A percentile compares a stretch with the other conserved stretches of the same genome.
phyloP scores from a whole-genome alignment of 1,284 basidiomycete genomes.

The Ceratobasidium sp. region DNA sequence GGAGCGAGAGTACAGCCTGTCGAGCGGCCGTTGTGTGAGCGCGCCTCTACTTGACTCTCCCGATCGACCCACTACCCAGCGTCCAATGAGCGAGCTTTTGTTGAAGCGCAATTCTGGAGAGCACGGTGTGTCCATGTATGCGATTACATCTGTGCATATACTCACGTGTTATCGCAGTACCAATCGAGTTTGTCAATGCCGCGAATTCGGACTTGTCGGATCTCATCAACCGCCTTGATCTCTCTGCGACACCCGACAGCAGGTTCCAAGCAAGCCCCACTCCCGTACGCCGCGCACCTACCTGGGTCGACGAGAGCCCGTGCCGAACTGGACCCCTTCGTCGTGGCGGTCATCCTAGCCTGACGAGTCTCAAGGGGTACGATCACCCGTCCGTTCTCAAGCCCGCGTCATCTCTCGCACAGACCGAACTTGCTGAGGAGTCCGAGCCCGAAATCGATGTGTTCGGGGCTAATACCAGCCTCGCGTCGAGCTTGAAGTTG shows the following conservation, averaged over 20 bases:
- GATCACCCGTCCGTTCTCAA: not conserved
- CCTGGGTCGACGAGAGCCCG: conserved; percentile 37
- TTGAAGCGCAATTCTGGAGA: conserved; percentile 63
- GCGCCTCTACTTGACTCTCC: conserved; percentile 27
- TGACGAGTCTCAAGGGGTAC: conserved; percentile 29
- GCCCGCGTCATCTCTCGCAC: not conserved
- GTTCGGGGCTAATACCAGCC: not conserved
- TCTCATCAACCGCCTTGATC: conserved; percentile 78
- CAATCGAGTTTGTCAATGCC: conserved; percentile 76
- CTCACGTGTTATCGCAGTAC: conserved; percentile 57
- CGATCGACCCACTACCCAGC: conserved; percentile 16
- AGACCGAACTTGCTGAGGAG: not conserved
- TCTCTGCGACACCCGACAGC: conserved; percentile 64
- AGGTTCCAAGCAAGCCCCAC: conserved; percentile 22
- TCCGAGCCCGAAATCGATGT: not conserved
- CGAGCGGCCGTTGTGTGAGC: conserved; percentile 21
- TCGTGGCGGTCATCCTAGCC: conserved; percentile 1
- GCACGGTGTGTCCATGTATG: conserved; percentile 58
- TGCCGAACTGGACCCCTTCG: conserved; percentile 22
- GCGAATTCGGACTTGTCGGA: conserved; percentile 82
- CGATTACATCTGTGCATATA: conserved; percentile 13
- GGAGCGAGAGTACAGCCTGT: conserved; percentile 20
- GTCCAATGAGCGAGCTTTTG: conserved; percentile 69
- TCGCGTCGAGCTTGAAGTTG: not conserved
- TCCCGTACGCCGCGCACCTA: conserved; percentile 1